phyloP scores from a whole-genome alignment of 495 filamentous ascomycete genomes.

The Emericellopsis terricola region DNA sequence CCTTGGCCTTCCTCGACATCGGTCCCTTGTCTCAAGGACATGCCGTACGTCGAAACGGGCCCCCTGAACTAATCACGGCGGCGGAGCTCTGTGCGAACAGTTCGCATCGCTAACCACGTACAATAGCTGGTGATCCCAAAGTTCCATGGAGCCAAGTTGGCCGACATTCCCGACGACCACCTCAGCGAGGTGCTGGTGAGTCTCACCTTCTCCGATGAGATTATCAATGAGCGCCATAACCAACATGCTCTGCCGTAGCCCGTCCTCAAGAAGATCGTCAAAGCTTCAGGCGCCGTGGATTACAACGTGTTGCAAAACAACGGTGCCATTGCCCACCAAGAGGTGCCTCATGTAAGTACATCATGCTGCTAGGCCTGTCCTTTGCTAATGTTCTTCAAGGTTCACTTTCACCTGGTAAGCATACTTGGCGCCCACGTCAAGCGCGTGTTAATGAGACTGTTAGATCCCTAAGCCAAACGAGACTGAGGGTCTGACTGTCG shows the following conservation, averaged over 20 bases:
- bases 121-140: conserved; percentile 94
- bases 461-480: conserved; percentile 93
- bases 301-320: conserved; percentile 98
- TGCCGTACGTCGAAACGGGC: conserved; percentile 36
- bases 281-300: conserved; percentile 54
- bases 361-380: neutral
- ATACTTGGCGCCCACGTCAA: neutral
- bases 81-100: too few species aligned
- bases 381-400: conserved; percentile 21
- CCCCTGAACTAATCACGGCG: too few species aligned
- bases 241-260: conserved; percentile 36
- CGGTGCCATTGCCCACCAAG: conserved; percentile 79
- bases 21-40: conserved; percentile 72
- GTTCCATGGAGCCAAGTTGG: conserved; percentile 80
- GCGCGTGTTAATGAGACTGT: neutral
- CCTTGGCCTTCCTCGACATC: conserved; percentile 94
- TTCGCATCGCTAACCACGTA: too few species aligned
- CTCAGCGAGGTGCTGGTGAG: conserved; percentile 61
- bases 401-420: conserved; percentile 85
- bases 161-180: conserved; percentile 83
- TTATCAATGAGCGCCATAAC: too few species aligned
- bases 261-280: conserved; percentile 70
- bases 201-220: conserved; percentile 1
- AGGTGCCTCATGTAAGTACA: conserved; percentile 68
- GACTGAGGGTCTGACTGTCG: conserved; percentile 58